Conservation (phyloP, 176 grass and related monocot genomes). For the Melocanna baccifera region DNA sequence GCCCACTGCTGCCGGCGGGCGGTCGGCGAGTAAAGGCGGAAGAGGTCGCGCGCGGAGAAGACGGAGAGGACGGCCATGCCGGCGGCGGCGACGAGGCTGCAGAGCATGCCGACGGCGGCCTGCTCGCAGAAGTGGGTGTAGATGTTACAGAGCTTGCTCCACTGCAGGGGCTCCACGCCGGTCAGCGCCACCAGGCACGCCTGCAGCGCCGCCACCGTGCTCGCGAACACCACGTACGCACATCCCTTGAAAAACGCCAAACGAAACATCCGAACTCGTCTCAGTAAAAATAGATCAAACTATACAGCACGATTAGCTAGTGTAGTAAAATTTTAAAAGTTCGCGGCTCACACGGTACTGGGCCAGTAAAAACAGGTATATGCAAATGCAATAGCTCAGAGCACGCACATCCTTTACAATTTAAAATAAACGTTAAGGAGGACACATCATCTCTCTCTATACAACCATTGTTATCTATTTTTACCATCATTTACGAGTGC, state of each 20-base stretch:
- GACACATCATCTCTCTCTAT: no score
- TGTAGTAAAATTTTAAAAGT: no score
- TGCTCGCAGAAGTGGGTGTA: slow-evolving; percentile 64
- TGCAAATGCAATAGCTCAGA: no score
- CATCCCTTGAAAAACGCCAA: background rate
- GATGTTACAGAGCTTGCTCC: slow-evolving; percentile 76
- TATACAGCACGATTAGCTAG: background rate
- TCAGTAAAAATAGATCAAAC: background rate
- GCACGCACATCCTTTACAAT: no score
- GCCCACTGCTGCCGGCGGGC: background rate
- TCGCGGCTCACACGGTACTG: no score
- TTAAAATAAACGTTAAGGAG: no score
- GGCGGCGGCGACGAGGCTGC: slow-evolving; percentile 16
- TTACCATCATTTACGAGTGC: no score
- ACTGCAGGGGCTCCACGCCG: slow-evolving; percentile 48
- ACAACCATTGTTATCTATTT: no score
- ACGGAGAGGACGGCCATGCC: slow-evolving; percentile 50
- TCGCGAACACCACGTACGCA: slow-evolving; percentile 49
- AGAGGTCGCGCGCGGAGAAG: slow-evolving; percentile 56
- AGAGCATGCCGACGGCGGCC: slow-evolving; percentile 45
- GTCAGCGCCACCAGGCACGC: slow-evolving; percentile 40
- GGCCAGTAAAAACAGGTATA: no score
- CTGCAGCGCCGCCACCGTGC: slow-evolving; percentile 44
- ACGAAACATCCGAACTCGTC: background rate
- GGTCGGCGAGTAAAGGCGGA: slow-evolving; percentile 34